These are phyloP conservation scores for Saitozyma podzolica DNA, from an alignment of 768 basidiomycete species.

Conservation along the genomic window DNA sequence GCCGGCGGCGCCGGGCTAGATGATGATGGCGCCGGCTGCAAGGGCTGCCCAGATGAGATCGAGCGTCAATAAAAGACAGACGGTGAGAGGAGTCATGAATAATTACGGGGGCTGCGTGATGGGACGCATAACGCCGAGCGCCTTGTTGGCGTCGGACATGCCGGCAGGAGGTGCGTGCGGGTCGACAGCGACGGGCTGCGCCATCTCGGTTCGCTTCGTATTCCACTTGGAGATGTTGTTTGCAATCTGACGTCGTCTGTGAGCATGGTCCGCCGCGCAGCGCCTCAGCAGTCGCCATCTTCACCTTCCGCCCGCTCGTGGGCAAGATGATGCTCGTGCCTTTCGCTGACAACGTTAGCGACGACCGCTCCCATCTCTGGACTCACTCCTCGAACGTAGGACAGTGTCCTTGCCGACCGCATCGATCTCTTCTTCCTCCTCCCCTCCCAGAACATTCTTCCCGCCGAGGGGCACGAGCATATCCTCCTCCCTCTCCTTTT, in stretches of 20 bases:
- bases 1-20: neutral
- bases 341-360: constrained; percentile 41
- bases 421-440: constrained; percentile 45
- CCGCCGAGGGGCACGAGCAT: constrained; percentile 17
- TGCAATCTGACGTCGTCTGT: constrained; percentile 61
- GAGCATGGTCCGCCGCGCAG: too few species aligned
- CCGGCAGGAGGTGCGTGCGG: constrained; percentile 21
- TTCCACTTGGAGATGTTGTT: constrained; percentile 98
- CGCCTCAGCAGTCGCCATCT: constrained; percentile 6
- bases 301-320: constrained; percentile 45
- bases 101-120: too few species aligned
- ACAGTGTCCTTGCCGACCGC: constrained; percentile 39
- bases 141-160: constrained; percentile 41
- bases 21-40: neutral
- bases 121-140: constrained; percentile 11
- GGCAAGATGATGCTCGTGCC: constrained; percentile 75
- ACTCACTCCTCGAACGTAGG: constrained; percentile 44
- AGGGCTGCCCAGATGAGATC: too few species aligned
- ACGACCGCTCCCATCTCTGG: neutral
- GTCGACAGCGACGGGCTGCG: constrained; percentile 14
- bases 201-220: constrained; percentile 83
- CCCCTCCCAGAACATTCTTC: constrained; percentile 34
- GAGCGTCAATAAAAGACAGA: constrained; percentile 1
- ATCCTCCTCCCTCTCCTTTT: constrained; percentile 27
- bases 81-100: neutral